These are phyloP conservation scores for Verticillium longisporum DNA, from an alignment of 2,329 filamentous ascomycete species.

Conservation along the genomic window DNA sequence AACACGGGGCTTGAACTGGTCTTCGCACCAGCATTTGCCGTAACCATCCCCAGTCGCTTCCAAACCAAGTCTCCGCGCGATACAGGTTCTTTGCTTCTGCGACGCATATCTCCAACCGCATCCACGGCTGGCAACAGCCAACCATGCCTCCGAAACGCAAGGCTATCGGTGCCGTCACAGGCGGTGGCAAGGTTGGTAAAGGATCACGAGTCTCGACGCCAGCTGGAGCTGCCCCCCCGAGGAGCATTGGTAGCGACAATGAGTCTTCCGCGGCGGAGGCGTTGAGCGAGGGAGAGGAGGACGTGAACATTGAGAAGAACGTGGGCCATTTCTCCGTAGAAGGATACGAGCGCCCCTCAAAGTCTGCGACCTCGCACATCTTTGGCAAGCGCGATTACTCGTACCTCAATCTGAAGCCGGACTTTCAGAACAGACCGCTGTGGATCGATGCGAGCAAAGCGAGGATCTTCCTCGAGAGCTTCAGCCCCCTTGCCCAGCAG, in stretches of 20 bases:
- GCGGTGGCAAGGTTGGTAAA: slow-evolving; percentile 47
- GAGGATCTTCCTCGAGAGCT: slow-evolving; percentile 88
- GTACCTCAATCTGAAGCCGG: slow-evolving; percentile 73
- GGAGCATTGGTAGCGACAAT: slow-evolving; percentile 49
- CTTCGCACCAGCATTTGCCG: background rate
- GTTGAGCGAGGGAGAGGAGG: slow-evolving; percentile 31
- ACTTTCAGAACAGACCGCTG: slow-evolving; percentile 82
- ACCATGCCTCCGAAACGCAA: slow-evolving; percentile 66
- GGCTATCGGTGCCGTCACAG: slow-evolving; percentile 42
- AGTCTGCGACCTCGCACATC: slow-evolving; percentile 25
- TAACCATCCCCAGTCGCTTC: background rate
- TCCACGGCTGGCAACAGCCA: background rate
- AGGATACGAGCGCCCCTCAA: slow-evolving; percentile 30
- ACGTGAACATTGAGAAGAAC: slow-evolving; percentile 49
- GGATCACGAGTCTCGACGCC: slow-evolving; percentile 54
- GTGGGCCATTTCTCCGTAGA: slow-evolving; percentile 53
- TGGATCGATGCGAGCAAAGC: slow-evolving; percentile 89
- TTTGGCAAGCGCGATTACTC: slow-evolving; percentile 64
- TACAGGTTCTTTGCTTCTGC: background rate
- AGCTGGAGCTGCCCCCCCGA: slow-evolving; percentile 48
- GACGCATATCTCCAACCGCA: background rate
- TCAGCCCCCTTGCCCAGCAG: slow-evolving; percentile 77
- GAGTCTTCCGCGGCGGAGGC: slow-evolving; percentile 26
- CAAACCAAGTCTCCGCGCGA: background rate
- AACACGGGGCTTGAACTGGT: background rate